Evolutionary conservation across 768 basidiomycete genomes (phyloP), one percentile per base, ranked within the genome.

Genomic region (Leucocoprinus sp.): DNA sequence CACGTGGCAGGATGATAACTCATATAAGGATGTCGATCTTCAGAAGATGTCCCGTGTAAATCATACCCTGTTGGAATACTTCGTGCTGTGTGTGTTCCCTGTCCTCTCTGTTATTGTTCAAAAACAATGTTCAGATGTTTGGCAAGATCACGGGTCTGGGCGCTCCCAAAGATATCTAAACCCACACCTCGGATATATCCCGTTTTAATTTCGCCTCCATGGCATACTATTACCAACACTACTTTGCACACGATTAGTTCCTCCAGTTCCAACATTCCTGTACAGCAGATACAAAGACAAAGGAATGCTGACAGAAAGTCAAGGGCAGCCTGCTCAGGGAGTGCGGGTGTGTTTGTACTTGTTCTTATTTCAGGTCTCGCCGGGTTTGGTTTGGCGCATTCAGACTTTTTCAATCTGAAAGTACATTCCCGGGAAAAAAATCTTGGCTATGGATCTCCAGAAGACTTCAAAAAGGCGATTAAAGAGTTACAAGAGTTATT

Each of bases 381-480:
- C 14, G 39, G 39, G n/a, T 41, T 41, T 15, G 39, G 24, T 6
- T 15, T 26, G 4, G 39, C 39, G 9, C 39, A 26, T 8, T 41
- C 15, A 4, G 9, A 27, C n/a, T n/a, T 28, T 5, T 28, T 1
- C 9, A 26, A 26, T 18, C 28, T 26, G 35, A 14, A 12, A 12
- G n/a, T 31, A 31, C 17, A 7, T 28, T 9, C 17, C 18, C 3
- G n/a, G n/a, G 4, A 24, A 15, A 4, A 14, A 8, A 14, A 3
- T 17, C 60, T 62, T 5, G 55, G 54, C 11, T 82, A 76, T 52
- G 82, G 78, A 9, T 63, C 75, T 7, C 63, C 67, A 0, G 53
- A 65, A 15, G 83, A 84, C 42, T 77, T 81, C 50, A 50, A 65
- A 37, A 53, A 60, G 3, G 80, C 79, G 0, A 74, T 84, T 29